Percentiles rank a stretch among this genome's conserved stretches.
phyloP scores from a whole-genome alignment of 2,329 filamentous ascomycete species.

The Clarireedia paspali region DNA sequence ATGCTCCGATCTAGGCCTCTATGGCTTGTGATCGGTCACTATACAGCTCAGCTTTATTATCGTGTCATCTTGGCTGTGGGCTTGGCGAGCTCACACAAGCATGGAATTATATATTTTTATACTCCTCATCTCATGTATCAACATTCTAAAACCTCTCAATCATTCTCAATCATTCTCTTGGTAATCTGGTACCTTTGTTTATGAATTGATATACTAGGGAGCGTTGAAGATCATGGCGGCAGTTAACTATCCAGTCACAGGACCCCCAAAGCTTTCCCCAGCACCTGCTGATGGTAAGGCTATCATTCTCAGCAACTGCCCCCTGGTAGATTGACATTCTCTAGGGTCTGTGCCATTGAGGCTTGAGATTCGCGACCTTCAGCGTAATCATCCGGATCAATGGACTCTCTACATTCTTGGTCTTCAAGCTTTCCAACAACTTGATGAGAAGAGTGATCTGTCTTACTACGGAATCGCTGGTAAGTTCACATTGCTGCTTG shows the following conservation, averaged over 20 bases:
- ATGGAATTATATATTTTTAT: background rate
- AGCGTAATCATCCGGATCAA: slow-evolving; percentile 48
- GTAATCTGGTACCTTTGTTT: background rate
- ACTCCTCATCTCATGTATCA: background rate
- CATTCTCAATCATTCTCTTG: background rate
- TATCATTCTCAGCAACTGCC: background rate
- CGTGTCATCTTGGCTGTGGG: background rate
- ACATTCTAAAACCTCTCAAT: background rate
- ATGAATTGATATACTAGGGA: background rate
- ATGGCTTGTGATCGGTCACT: background rate
- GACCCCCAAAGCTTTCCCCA: slow-evolving; percentile 13
- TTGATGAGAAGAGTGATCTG: slow-evolving; percentile 53
- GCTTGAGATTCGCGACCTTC: slow-evolving; percentile 60
- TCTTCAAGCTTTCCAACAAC: slow-evolving; percentile 60
- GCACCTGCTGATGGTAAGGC: slow-evolving; percentile 16
- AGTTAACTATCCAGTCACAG: slow-evolving; percentile 17
- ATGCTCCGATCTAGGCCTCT: background rate
- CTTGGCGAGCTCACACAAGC: background rate
- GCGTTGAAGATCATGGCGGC: slow-evolving; percentile 11
- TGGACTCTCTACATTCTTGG: slow-evolving; percentile 75
- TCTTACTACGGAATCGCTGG: slow-evolving; percentile 77
- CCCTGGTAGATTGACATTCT: background rate
- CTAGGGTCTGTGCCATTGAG: slow-evolving; percentile 35
- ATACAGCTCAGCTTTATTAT: background rate
- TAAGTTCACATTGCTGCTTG: slow-evolving; percentile 27